Evolutionary conservation across 371 early-diverging fungal species (phyloP).

Genomic region (Entomophthora muscae): DNA sequence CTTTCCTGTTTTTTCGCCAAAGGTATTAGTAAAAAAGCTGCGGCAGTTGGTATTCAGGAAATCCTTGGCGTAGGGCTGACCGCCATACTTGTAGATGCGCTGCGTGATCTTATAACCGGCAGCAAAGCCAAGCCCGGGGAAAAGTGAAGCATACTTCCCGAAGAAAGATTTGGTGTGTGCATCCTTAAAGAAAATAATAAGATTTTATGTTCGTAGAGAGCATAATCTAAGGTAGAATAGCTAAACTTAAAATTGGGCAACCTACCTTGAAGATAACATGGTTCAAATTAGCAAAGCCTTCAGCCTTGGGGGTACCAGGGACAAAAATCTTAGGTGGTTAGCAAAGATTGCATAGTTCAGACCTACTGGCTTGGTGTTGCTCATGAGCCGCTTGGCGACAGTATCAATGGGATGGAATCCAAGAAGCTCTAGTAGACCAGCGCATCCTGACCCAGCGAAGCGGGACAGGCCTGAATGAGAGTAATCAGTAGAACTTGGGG

Average conservation of each 20-base stretch:
- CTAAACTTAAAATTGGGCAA: too few relatives aligned
- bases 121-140: slow-evolving; percentile 94
- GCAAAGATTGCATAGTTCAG: too few relatives aligned
- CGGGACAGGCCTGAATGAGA: slow-evolving; percentile 63
- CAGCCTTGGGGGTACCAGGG: slow-evolving; percentile 28
- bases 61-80: slow-evolving; percentile 91
- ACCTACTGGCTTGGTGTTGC: slow-evolving; percentile 60
- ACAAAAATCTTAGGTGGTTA: slow-evolving; percentile 46
- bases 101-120: slow-evolving; percentile 92
- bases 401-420: slow-evolving; percentile 97
- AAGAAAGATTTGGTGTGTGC: slow-evolving; percentile 49
- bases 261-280: slow-evolving; percentile 63
- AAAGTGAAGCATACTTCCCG: slow-evolving; percentile 78
- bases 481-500: too few relatives aligned
- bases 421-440: slow-evolving; percentile 84
- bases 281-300: slow-evolving; percentile 41
- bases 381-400: slow-evolving; percentile 95
- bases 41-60: slow-evolving; percentile 69
- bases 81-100: slow-evolving; percentile 95
- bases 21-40: slow-evolving; percentile 43
- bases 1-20: slow-evolving; percentile 89
- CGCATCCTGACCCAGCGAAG: slow-evolving; percentile 76
- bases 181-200: slow-evolving; percentile 38
- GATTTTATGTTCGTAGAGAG: too few relatives aligned
- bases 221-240: too few relatives aligned